Evolutionary conservation across 805 yeast species (phyloP).

Genomic region (Pichia insulana): DNA sequence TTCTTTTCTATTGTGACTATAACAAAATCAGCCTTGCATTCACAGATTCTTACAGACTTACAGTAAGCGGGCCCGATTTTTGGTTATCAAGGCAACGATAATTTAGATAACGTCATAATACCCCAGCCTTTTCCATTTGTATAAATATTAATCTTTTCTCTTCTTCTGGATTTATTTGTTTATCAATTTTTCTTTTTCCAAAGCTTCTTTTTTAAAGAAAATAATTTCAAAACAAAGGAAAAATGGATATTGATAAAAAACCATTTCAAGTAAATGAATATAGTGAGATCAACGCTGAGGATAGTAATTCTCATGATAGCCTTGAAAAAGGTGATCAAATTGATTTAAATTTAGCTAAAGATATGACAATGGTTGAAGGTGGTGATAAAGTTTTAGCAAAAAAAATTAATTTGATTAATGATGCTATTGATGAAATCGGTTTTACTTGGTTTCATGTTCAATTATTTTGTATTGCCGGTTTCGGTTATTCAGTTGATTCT

Average conservation of each 20-base stretch:
- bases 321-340: constrained; percentile 12
- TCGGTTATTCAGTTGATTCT: constrained; percentile 50
- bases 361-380: constrained; percentile 18
- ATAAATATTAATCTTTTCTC: too few species aligned
- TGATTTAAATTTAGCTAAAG: constrained; percentile 3
- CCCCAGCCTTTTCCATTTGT: too few species aligned
- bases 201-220: not conserved
- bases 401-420: constrained; percentile 39
- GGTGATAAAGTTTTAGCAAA: constrained; percentile 30
- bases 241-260: not conserved
- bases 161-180: too few species aligned
- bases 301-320: not conserved
- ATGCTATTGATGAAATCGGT: constrained; percentile 54
- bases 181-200: too few species aligned
- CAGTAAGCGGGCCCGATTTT: too few species aligned
- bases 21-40: too few species aligned
- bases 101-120: too few species aligned
- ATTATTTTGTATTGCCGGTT: constrained; percentile 43
- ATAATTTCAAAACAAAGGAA: too few species aligned
- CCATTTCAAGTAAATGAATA: not conserved
- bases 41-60: too few species aligned
- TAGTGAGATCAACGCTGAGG: not conserved
- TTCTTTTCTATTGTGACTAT: too few species aligned
- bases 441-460: constrained; percentile 48
- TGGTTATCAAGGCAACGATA: too few species aligned